A percentile compares a stretch with the other conserved stretches of the same genome.
Conservation (phyloP, 805 yeast species). For the Spathaspora sp. region DNA sequence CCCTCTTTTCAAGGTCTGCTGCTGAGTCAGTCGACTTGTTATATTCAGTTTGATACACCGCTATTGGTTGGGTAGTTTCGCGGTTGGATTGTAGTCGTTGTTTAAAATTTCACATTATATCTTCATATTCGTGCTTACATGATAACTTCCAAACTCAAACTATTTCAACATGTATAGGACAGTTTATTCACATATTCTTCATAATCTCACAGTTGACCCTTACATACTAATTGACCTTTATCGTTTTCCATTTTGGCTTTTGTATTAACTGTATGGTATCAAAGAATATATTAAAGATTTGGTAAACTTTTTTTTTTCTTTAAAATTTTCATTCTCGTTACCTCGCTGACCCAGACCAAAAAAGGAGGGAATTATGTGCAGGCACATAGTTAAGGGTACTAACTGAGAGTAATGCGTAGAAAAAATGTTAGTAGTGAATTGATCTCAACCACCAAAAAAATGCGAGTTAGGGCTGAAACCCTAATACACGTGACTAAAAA, state of each 20-base stretch:
- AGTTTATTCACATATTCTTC: neutral
- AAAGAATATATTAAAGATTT: neutral
- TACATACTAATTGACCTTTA: slow-evolving; percentile 97
- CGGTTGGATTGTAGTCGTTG: neutral
- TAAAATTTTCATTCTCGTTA: slow-evolving; percentile 6
- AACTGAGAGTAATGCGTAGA: neutral
- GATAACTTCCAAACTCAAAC: neutral
- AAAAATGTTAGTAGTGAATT: neutral
- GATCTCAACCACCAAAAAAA: neutral
- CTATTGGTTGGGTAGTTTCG: too few species aligned
- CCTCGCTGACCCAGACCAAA: neutral
- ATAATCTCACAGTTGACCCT: neutral
- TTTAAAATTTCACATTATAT: neutral
- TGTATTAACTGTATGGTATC: slow-evolving; percentile 3
- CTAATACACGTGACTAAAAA: neutral
- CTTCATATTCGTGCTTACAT: neutral
- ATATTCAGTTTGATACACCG: too few species aligned
- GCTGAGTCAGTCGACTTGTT: too few species aligned
- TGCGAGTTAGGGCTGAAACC: slow-evolving; percentile 1
- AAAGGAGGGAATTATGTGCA: neutral
- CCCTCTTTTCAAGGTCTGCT: too few species aligned
- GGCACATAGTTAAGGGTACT: slow-evolving; percentile 1
- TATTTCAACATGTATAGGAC: neutral
- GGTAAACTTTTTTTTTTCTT: slow-evolving; percentile 5
- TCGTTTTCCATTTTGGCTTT: slow-evolving; percentile 94